These are phyloP conservation scores for Fusarium anthophilum DNA, from an alignment of 2,329 filamentous ascomycete species.

Conservation along the genomic window DNA sequence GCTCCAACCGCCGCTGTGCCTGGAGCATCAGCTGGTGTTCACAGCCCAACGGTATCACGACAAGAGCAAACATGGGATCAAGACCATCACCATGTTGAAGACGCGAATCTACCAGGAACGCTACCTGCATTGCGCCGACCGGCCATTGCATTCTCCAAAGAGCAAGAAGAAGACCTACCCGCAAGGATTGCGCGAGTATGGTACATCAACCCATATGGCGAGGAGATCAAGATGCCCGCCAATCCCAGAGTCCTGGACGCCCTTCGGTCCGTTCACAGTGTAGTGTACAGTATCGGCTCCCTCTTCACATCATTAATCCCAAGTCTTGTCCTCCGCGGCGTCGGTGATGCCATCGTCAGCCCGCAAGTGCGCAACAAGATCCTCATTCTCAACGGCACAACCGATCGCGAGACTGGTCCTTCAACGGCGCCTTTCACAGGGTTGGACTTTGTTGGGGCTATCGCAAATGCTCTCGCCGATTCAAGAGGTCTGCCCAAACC, in stretches of 20 bases:
- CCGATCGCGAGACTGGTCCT: constrained; percentile 89
- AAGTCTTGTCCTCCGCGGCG: constrained; percentile 77
- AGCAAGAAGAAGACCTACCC: constrained; percentile 77
- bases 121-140: constrained; percentile 81
- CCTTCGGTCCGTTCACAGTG: constrained; percentile 68
- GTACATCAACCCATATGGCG: constrained; percentile 99
- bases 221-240: constrained; percentile 86
- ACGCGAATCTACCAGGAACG: constrained; percentile 83
- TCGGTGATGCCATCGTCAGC: constrained; percentile 67
- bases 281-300: constrained; percentile 94
- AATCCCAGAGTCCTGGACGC: constrained; percentile 83
- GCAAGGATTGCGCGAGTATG: constrained; percentile 83
- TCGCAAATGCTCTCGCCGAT: constrained; percentile 77
- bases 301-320: constrained; percentile 91
- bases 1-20: constrained; percentile 63
- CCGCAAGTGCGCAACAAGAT: constrained; percentile 72
- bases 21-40: constrained; percentile 40
- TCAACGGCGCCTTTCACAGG: constrained; percentile 72
- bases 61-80: constrained; percentile 60
- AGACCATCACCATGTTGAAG: constrained; percentile 74
- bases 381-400: constrained; percentile 82
- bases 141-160: constrained; percentile 85
- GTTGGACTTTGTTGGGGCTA: constrained; percentile 82
- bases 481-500: constrained; percentile 62
- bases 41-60: constrained; percentile 49